Evolutionary conservation across 2,329 filamentous ascomycete genomes (phyloP).

Genomic region (Epichloe sibirici): DNA sequence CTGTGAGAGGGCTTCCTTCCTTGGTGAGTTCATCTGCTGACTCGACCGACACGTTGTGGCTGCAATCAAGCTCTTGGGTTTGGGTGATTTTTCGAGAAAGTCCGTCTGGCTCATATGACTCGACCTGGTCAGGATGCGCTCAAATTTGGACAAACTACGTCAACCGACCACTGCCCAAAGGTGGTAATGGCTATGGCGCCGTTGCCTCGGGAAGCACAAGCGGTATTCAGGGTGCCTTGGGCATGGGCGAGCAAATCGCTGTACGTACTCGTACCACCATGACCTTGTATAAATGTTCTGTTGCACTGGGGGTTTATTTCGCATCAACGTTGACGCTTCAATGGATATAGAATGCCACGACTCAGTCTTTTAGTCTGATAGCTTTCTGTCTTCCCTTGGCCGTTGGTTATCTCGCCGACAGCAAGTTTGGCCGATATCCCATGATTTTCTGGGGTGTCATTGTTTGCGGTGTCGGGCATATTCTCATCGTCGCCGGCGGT

Average conservation of each 20-base stretch:
- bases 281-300: too few species aligned
- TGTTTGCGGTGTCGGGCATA: slow-evolving; percentile 54
- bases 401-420: slow-evolving; percentile 49
- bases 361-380: slow-evolving; percentile 42
- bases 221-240: slow-evolving; percentile 44
- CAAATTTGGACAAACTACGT: slow-evolving; percentile 41
- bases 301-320: too few species aligned
- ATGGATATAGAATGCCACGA: slow-evolving; percentile 12
- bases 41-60: too few species aligned
- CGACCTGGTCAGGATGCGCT: slow-evolving; percentile 7
- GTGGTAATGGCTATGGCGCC: slow-evolving; percentile 34
- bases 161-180: slow-evolving; percentile 43
- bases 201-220: slow-evolving; percentile 25
- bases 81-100: too few species aligned
- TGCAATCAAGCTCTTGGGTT: too few species aligned
- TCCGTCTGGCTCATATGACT: neutral
- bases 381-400: slow-evolving; percentile 45
- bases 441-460: slow-evolving; percentile 60
- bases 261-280: slow-evolving; percentile 1
- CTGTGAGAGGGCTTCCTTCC: slow-evolving; percentile 49
- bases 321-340: too few species aligned
- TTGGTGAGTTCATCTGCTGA: slow-evolving; percentile 27
- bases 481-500: slow-evolving; percentile 54
- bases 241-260: slow-evolving; percentile 31
- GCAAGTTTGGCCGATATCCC: slow-evolving; percentile 56